These are phyloP conservation scores for Pleurozium schreberi DNA, from an alignment of 225 moss, liverwort and hornwort genomes.

Conservation along the genomic window DNA sequence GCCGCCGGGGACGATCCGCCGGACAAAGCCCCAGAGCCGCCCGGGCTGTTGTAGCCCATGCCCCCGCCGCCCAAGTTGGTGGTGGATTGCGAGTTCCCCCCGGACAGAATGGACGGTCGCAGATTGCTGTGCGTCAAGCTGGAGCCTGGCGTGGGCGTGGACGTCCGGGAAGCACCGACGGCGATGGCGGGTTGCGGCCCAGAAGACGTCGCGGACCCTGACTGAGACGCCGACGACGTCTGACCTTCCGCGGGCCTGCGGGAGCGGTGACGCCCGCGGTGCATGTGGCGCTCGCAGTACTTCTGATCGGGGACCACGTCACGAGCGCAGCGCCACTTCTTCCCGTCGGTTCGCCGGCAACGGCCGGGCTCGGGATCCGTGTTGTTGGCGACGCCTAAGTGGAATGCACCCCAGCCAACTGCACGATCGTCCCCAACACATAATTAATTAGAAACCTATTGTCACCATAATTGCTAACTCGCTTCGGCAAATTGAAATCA, in stretches of 20 bases:
- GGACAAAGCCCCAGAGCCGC: slow-evolving; percentile 64
- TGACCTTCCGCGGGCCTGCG: slow-evolving; percentile 81
- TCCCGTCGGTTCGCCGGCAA: slow-evolving; percentile 93
- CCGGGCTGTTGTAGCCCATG: slow-evolving; percentile 66
- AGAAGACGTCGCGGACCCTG: slow-evolving; percentile 60
- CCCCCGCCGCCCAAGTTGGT: slow-evolving; percentile 47
- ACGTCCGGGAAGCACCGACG: slow-evolving; percentile 49
- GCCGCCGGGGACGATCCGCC: slow-evolving; percentile 77
- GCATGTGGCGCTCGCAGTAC: slow-evolving; percentile 99
- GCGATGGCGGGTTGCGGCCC: slow-evolving; percentile 61
- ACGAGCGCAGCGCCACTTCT: slow-evolving; percentile 95
- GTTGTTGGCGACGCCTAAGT: slow-evolving; percentile 83
- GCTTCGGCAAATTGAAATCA: neutral
- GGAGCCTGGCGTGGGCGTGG: slow-evolving; percentile 53
- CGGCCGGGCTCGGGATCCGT: slow-evolving; percentile 95
- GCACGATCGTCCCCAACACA: neutral
- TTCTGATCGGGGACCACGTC: slow-evolving; percentile 98
- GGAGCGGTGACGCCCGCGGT: slow-evolving; percentile 95
- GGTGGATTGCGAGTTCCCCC: slow-evolving; percentile 55
- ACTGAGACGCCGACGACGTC: slow-evolving; percentile 56
- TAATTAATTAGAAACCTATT: neutral
- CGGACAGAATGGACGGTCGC: slow-evolving; percentile 71
- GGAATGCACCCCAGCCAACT: slow-evolving; percentile 95
- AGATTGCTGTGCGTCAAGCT: slow-evolving; percentile 48
- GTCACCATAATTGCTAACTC: neutral